A percentile compares a stretch with the other conserved stretches of the same genome.
phyloP scores from a whole-genome alignment of 2,329 filamentous ascomycete species.

The Catunica adiposa region DNA sequence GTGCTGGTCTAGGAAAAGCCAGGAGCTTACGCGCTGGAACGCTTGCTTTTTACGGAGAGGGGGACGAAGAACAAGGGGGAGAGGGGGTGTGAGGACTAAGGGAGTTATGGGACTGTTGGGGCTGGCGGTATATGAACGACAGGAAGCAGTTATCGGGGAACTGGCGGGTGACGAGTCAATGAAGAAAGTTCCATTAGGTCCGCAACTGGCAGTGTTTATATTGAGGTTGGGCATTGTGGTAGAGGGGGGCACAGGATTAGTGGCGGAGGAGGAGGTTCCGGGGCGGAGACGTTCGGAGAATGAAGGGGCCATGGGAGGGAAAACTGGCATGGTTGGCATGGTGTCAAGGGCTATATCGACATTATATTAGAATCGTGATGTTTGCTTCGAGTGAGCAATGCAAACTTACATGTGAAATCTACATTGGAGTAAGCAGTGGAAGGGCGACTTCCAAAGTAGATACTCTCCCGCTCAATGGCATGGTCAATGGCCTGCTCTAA shows the following conservation, averaged over 20 bases:
- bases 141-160: not conserved
- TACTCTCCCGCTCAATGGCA: conserved; percentile 42
- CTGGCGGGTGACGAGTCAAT: not conserved
- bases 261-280: conserved; percentile 21
- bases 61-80: conserved; percentile 42
- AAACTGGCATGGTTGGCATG: conserved; percentile 39
- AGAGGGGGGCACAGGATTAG: conserved; percentile 14
- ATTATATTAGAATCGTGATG: not conserved
- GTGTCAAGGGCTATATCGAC: conserved; percentile 26
- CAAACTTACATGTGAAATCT: conserved; percentile 18
- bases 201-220: not conserved
- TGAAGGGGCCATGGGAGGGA: conserved; percentile 40
- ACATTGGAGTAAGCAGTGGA: conserved; percentile 31
- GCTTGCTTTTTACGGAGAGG: conserved; percentile 50
- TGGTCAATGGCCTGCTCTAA: conserved; percentile 44
- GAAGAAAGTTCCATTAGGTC: not conserved
- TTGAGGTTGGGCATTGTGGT: not conserved
- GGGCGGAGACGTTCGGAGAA: conserved; percentile 38
- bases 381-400: not conserved
- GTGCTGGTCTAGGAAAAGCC: conserved; percentile 33
- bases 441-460: conserved; percentile 37
- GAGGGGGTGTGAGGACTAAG: conserved; percentile 34
- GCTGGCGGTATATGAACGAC: not conserved
- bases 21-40: conserved; percentile 43
- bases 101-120: conserved; percentile 9